These are phyloP conservation scores for Vachellia collinsii DNA, from an alignment of 306 rosid genomes.

Conservation along the genomic window DNA sequence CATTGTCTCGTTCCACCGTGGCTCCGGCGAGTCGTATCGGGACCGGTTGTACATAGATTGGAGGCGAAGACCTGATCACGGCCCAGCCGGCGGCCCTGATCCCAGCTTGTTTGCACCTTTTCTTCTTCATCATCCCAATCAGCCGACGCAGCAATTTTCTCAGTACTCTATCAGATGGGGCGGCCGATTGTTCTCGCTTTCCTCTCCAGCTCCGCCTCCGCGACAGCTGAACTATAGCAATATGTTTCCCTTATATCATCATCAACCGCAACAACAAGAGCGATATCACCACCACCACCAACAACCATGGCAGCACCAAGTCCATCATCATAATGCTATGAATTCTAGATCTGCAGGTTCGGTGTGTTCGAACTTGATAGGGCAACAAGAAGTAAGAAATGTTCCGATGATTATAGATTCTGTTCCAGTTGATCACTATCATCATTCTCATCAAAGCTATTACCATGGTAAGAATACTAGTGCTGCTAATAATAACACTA, in stretches of 20 bases:
- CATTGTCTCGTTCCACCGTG: slow-evolving; percentile 80
- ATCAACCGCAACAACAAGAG: slow-evolving; percentile 32
- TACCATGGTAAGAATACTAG: slow-evolving; percentile 24
- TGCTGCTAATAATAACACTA: background rate
- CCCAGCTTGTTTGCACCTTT: slow-evolving; percentile 42
- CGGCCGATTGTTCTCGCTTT: slow-evolving; percentile 53
- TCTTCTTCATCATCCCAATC: slow-evolving; percentile 46
- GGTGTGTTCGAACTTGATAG: slow-evolving; percentile 31
- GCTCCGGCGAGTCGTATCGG: slow-evolving; percentile 56
- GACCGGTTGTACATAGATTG: slow-evolving; percentile 76
- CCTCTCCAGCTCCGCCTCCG: slow-evolving; percentile 21
- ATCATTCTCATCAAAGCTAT: background rate
- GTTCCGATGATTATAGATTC: slow-evolving; percentile 58
- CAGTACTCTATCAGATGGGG: slow-evolving; percentile 51
- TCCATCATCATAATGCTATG: slow-evolving; percentile 32
- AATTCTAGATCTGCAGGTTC: slow-evolving; percentile 44
- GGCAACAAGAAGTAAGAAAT: slow-evolving; percentile 30
- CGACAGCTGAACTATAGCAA: slow-evolving; percentile 40
- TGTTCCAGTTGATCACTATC: slow-evolving; percentile 46
- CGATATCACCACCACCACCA: background rate
- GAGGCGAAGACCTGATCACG: slow-evolving; percentile 52
- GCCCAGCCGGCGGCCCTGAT: slow-evolving; percentile 11
- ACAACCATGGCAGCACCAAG: background rate
- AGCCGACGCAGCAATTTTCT: slow-evolving; percentile 33
- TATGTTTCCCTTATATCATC: slow-evolving; percentile 37